Conservation (phyloP, 768 basidiomycete genomes). For the Collybia nuda region DNA sequence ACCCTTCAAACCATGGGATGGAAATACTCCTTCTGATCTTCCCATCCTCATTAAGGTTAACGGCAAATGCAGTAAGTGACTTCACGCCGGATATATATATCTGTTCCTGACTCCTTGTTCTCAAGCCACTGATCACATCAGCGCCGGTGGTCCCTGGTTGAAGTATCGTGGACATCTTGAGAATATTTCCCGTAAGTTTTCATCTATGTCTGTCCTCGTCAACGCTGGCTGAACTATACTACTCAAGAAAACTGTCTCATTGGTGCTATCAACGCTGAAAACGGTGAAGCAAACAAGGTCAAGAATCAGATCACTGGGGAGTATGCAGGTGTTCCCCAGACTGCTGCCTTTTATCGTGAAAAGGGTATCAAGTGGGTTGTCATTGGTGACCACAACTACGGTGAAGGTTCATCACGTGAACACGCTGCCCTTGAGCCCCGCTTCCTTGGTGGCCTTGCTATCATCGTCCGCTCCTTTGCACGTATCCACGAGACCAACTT, state of each 20-base stretch:
- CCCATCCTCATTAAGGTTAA: slow-evolving; percentile 97
- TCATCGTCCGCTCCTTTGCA: slow-evolving; percentile 95
- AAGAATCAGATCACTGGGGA: slow-evolving; percentile 89
- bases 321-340: slow-evolving; percentile 82
- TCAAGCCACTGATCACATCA: slow-evolving; percentile 88
- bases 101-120: slow-evolving; percentile 3
- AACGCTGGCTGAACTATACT: slow-evolving; percentile 7
- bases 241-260: slow-evolving; percentile 89
- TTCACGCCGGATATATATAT: neutral
- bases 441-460: slow-evolving; percentile 91
- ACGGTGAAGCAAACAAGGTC: slow-evolving; percentile 94
- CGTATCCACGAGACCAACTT: slow-evolving; percentile 98
- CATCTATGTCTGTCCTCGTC: neutral
- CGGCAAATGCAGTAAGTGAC: slow-evolving; percentile 94
- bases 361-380: slow-evolving; percentile 95
- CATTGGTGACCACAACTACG: slow-evolving; percentile 94
- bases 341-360: slow-evolving; percentile 87
- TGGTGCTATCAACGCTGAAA: slow-evolving; percentile 95
- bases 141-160: slow-evolving; percentile 98
- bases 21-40: slow-evolving; percentile 84
- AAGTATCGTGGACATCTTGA: slow-evolving; percentile 99
- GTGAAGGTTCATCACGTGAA: slow-evolving; percentile 97
- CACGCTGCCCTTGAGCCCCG: slow-evolving; percentile 96
- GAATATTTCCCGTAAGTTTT: slow-evolving; percentile 86
- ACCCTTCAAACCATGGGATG: slow-evolving; percentile 92